phyloP scores from a whole-genome alignment of 768 basidiomycete species.

The Clitopilus hobsonii region DNA sequence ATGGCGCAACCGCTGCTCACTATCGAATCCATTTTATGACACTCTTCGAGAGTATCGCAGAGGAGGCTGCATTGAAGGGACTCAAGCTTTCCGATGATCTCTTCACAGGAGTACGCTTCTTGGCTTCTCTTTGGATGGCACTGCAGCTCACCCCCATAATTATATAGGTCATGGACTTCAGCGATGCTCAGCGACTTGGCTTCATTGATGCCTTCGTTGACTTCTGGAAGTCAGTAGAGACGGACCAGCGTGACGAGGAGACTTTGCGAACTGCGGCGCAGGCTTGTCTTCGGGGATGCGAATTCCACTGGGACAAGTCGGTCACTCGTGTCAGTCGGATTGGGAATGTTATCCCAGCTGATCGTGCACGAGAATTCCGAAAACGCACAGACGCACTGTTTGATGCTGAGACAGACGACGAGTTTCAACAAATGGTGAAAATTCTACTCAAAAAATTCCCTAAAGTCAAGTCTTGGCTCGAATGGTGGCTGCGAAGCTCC shows the following conservation, averaged over 20 bases:
- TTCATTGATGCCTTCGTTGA: constrained; percentile 22
- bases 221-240: constrained; percentile 12
- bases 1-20: constrained; percentile 26
- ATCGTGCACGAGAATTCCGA: constrained; percentile 12
- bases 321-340: constrained; percentile 17
- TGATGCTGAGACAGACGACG: neutral
- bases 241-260: neutral
- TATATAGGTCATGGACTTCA: constrained; percentile 33
- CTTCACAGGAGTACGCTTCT: neutral
- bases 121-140: too few relatives aligned
- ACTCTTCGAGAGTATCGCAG: constrained; percentile 22
- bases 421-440: constrained; percentile 6
- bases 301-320: constrained; percentile 19
- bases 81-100: neutral
- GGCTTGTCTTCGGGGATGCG: constrained; percentile 21
- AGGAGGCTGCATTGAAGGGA: constrained; percentile 10
- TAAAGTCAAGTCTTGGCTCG: constrained; percentile 18
- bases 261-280: neutral
- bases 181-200: constrained; percentile 25
- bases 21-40: constrained; percentile 25
- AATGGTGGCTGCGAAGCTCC: constrained; percentile 24
- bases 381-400: constrained; percentile 5
- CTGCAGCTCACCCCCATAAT: too few relatives aligned
- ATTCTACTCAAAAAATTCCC: constrained; percentile 17
- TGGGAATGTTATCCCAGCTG: constrained; percentile 17